A percentile compares a stretch with the other conserved stretches of the same genome.
Evolutionary conservation across 2,329 filamentous ascomycete species (phyloP).

Genomic region (Aspergillus quadricinctus): DNA sequence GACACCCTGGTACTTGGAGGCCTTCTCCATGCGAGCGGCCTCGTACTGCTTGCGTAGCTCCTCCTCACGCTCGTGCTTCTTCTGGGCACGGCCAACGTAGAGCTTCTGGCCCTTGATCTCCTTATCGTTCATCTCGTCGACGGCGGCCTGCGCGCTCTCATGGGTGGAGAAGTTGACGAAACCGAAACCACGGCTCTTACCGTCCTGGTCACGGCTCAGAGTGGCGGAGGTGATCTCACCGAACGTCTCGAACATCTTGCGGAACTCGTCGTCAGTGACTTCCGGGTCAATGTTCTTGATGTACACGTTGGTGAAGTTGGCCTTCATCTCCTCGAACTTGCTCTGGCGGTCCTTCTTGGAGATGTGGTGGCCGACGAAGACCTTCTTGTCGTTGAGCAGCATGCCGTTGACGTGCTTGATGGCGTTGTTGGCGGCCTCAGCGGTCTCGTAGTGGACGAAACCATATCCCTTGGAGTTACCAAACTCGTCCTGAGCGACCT

Average conservation of each 20-base stretch:
- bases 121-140: slow-evolving; percentile 85
- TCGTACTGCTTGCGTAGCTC: slow-evolving; percentile 99
- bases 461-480: slow-evolving; percentile 98
- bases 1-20: slow-evolving; percentile 98
- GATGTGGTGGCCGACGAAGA: slow-evolving; percentile 98
- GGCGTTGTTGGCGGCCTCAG: slow-evolving; percentile 90
- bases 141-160: slow-evolving; percentile 77
- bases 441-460: slow-evolving; percentile 99
- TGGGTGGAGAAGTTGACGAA: slow-evolving; percentile 96
- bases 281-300: slow-evolving; percentile 94
- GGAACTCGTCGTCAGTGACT: slow-evolving; percentile 89
- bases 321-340: slow-evolving; percentile 99
- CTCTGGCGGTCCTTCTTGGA: slow-evolving; percentile 99
- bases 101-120: slow-evolving; percentile 93
- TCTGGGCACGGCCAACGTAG: slow-evolving; percentile 97
- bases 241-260: slow-evolving; percentile 82
- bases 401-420: slow-evolving; percentile 99
- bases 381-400: slow-evolving; percentile 99
- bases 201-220: slow-evolving; percentile 80
- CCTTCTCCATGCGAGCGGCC: slow-evolving; percentile 94
- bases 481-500: slow-evolving; percentile 96
- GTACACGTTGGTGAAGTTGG: slow-evolving; percentile 99
- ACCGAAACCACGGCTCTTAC: slow-evolving; percentile 91
- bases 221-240: slow-evolving; percentile 95
- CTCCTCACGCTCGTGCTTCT: slow-evolving; percentile 99